A percentile compares a stretch with the other conserved stretches of the same genome.
Conservation (phyloP, 1,139 yeast genomes). For the Citeromyces hawaiiensis region DNA sequence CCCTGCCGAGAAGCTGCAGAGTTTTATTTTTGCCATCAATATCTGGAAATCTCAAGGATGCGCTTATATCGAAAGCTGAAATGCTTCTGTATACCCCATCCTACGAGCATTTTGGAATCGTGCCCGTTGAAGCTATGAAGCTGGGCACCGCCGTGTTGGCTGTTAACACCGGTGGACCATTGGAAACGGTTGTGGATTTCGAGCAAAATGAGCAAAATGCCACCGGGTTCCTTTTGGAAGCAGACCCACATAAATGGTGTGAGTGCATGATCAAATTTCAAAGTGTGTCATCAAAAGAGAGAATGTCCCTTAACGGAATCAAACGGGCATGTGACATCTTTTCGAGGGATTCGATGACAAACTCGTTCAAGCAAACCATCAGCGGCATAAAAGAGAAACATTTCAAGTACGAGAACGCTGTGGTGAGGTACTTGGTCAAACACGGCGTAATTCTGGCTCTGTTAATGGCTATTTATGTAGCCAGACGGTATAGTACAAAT, state of each 20-base stretch:
- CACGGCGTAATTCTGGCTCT: not conserved
- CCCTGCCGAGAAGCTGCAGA: conserved; percentile 22
- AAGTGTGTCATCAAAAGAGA: not conserved
- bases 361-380: not conserved
- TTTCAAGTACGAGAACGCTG: not conserved
- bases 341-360: conserved; percentile 1
- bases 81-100: conserved; percentile 79
- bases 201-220: not conserved
- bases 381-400: not conserved
- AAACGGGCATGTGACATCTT: not conserved
- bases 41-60: conserved; percentile 49
- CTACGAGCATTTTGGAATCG: conserved; percentile 93
- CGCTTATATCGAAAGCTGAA: conserved; percentile 43
- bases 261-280: not conserved
- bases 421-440: not conserved
- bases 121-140: conserved; percentile 91
- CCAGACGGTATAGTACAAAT: not conserved
- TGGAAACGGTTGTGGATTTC: conserved; percentile 49
- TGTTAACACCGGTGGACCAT: conserved; percentile 83
- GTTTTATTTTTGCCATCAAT: conserved; percentile 78
- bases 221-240: not conserved
- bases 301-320: not conserved
- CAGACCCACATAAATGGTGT: conserved; percentile 1
- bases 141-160: conserved; percentile 77
- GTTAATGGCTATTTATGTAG: not conserved